Percentiles rank a stretch among this genome's conserved stretches.
phyloP scores from a whole-genome alignment of 148 eudicot species.

The Silene latifolia region DNA sequence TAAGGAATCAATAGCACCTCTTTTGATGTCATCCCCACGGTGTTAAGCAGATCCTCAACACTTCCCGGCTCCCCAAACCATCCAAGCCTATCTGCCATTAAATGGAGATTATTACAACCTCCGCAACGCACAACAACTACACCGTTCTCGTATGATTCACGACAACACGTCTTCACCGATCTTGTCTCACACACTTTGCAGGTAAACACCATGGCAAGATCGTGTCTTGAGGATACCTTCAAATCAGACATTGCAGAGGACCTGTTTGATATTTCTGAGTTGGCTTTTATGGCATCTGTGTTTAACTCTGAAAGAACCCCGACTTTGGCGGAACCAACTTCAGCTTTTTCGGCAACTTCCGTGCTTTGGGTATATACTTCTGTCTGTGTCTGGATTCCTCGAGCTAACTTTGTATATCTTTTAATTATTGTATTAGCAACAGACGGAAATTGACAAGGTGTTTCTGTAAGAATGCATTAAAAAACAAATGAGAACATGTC shows the following conservation, averaged over 20 bases:
- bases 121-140: constrained; percentile 82
- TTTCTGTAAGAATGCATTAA: constrained; percentile 24
- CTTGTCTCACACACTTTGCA: constrained; percentile 85
- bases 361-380: constrained; percentile 27
- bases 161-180: constrained; percentile 67
- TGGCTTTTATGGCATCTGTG: constrained; percentile 13
- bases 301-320: constrained; percentile 19
- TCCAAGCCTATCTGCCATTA: constrained; percentile 78
- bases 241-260: constrained; percentile 39
- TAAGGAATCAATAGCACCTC: constrained; percentile 56
- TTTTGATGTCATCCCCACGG: constrained; percentile 73
- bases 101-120: constrained; percentile 76
- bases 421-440: constrained; percentile 21
- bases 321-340: constrained; percentile 22
- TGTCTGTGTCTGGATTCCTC: constrained; percentile 36
- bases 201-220: constrained; percentile 80
- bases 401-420: constrained; percentile 20
- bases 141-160: constrained; percentile 83
- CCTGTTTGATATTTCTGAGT: constrained; percentile 17
- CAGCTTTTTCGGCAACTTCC: constrained; percentile 24
- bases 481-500: background rate
- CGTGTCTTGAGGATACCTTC: constrained; percentile 68
- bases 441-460: constrained; percentile 24
- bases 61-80: constrained; percentile 79
- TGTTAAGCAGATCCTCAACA: constrained; percentile 70